Evolutionary conservation across 129 eudicot genomes (phyloP).

Genomic region (Centrapalus pauciflorus): DNA sequence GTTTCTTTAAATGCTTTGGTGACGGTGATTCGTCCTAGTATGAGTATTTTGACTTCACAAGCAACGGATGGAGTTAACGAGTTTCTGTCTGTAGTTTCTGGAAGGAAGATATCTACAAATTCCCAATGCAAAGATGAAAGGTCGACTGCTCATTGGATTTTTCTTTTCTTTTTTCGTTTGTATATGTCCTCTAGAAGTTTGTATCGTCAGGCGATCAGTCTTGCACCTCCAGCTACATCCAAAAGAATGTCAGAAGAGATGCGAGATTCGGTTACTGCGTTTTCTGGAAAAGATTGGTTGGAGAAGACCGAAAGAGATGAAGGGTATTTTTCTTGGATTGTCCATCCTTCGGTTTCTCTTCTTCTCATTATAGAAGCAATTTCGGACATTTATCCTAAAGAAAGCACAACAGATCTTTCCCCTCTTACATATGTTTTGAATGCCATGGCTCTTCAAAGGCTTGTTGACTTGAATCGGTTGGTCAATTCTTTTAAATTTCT

Average conservation of each 20-base stretch:
- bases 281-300: constrained; percentile 65
- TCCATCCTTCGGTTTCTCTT: constrained; percentile 61
- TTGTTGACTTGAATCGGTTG: constrained; percentile 67
- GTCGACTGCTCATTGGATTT: constrained; percentile 39
- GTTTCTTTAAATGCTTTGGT: constrained; percentile 53
- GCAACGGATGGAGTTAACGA: constrained; percentile 22
- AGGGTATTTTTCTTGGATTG: constrained; percentile 77
- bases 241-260: constrained; percentile 54
- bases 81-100: constrained; percentile 36
- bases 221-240: constrained; percentile 66
- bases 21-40: constrained; percentile 45
- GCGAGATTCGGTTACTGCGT: constrained; percentile 49
- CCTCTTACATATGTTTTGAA: constrained; percentile 55
- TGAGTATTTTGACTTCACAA: constrained; percentile 41
- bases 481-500: constrained; percentile 51
- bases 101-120: too few species aligned
- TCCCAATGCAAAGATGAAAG: constrained; percentile 16
- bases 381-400: constrained; percentile 35
- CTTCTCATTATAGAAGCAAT: constrained; percentile 35
- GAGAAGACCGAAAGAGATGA: constrained; percentile 41
- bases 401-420: constrained; percentile 30
- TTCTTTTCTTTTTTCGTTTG: constrained; percentile 64
- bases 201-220: constrained; percentile 57
- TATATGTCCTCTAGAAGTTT: constrained; percentile 68
- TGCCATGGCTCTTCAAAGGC: constrained; percentile 73